Evolutionary conservation across 2,329 filamentous ascomycete genomes (phyloP).

Genomic region (Fusarium subglutinans): DNA sequence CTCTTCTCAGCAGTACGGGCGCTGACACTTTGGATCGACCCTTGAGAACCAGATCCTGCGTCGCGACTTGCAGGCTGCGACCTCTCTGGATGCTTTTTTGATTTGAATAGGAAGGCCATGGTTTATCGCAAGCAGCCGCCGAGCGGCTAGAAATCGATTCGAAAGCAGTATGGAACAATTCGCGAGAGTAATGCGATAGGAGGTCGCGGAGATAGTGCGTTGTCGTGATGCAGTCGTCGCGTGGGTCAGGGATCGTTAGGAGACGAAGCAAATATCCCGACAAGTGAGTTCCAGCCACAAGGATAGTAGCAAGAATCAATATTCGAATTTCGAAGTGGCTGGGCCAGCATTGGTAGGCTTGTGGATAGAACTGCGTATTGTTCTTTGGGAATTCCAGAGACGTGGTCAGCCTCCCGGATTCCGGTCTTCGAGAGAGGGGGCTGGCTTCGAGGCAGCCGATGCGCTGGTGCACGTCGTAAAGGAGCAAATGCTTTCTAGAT

Average conservation of each 20-base stretch:
- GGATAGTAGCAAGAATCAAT: conserved; percentile 46
- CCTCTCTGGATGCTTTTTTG: conserved; percentile 78
- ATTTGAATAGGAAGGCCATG: conserved; percentile 87
- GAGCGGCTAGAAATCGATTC: conserved; percentile 44
- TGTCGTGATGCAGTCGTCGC: conserved; percentile 29
- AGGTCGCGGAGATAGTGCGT: conserved; percentile 4
- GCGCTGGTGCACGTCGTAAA: conserved; percentile 33
- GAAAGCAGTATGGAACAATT: conserved; percentile 28
- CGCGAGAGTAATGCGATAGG: conserved; percentile 8
- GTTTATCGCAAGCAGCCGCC: conserved; percentile 53
- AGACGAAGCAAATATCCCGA: conserved; percentile 16
- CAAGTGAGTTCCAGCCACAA: conserved; percentile 40
- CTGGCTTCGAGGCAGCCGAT: conserved; percentile 33
- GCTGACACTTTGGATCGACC: conserved; percentile 59
- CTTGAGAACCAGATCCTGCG: conserved; percentile 56
- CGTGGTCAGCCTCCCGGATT: conserved; percentile 50
- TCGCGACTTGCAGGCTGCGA: conserved; percentile 62
- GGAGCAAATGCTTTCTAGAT: conserved; percentile 25
- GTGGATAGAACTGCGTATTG: conserved; percentile 40
- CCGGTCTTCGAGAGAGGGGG: conserved; percentile 33
- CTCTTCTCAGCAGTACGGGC: conserved; percentile 63
- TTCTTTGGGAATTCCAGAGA: conserved; percentile 41
- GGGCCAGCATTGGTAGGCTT: conserved; percentile 52
- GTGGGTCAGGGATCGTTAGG: conserved; percentile 29
- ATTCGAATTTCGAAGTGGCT: conserved; percentile 56